phyloP scores from a whole-genome alignment of 176 grass and related monocot species.

The Eragrostis nindensis region DNA sequence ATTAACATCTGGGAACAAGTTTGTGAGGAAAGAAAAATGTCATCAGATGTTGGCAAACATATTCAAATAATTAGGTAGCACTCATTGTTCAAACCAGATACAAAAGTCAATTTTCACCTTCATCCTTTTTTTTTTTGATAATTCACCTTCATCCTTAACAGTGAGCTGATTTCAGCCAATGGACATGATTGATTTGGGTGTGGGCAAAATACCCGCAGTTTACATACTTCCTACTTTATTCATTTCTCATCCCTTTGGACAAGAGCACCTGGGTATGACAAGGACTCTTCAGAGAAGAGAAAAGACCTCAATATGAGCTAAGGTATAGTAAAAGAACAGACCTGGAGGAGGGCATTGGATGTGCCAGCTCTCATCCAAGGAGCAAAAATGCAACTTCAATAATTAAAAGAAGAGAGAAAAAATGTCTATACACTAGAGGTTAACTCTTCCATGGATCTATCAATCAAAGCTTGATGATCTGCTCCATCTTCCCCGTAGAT shows the following conservation, averaged over 20 bases:
- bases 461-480: constrained; percentile 85
- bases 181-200: neutral
- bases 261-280: constrained; percentile 27
- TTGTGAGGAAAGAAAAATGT: neutral
- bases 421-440: constrained; percentile 32
- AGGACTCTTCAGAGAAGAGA: constrained; percentile 19
- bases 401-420: neutral
- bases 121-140: no score
- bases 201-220: constrained; percentile 17
- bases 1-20: neutral
- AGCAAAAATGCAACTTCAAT: constrained; percentile 26
- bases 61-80: neutral
- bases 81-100: neutral
- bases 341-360: constrained; percentile 70
- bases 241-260: constrained; percentile 59
- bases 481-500: constrained; percentile 88
- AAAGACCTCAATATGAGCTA: neutral
- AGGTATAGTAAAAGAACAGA: neutral
- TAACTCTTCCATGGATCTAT: neutral
- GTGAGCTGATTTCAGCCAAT: neutral
- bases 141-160: neutral
- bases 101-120: neutral
- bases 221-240: constrained; percentile 36
- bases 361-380: constrained; percentile 75
- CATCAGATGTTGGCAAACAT: neutral